Percentiles rank a stretch among this genome's conserved stretches.
Evolutionary conservation across 176 grass and related monocot species (phyloP).

Genomic region (Phoenix dactylifera): DNA sequence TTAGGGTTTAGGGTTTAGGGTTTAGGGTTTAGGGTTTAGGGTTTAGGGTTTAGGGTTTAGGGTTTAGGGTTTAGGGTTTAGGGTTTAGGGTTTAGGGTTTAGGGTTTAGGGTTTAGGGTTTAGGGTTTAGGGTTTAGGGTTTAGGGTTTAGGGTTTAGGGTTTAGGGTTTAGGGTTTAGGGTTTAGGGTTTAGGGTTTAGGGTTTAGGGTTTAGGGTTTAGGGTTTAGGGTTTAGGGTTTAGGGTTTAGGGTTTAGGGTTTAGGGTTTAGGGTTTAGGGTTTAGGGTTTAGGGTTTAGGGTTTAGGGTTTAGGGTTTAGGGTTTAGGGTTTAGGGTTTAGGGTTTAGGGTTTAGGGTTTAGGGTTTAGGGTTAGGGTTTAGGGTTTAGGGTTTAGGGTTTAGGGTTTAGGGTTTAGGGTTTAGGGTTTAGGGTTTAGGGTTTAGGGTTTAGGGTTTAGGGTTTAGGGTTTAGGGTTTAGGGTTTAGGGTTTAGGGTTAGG

Average conservation of each 20-base stretch:
- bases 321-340: no score
- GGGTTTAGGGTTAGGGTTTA: background rate
- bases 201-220: slow-evolving; percentile 15
- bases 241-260: slow-evolving; percentile 7
- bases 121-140: slow-evolving; percentile 6
- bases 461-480: no score
- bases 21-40: slow-evolving; percentile 10
- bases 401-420: background rate
- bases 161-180: slow-evolving; percentile 11
- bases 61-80: background rate
- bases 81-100: slow-evolving; percentile 10
- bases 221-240: slow-evolving; percentile 14
- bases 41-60: slow-evolving; percentile 15
- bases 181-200: slow-evolving; percentile 15
- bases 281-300: slow-evolving; percentile 5
- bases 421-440: no score
- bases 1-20: slow-evolving; percentile 7
- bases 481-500: no score
- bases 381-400: background rate
- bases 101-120: slow-evolving; percentile 5
- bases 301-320: slow-evolving; percentile 3
- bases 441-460: no score
- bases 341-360: slow-evolving; percentile 6
- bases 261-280: slow-evolving; percentile 10
- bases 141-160: slow-evolving; percentile 14